A percentile compares a stretch with the other conserved stretches of the same genome.
These are phyloP conservation scores for Neopestalotiopsis clavispora DNA, from an alignment of 2,329 filamentous ascomycete species.

Conservation along the genomic window DNA sequence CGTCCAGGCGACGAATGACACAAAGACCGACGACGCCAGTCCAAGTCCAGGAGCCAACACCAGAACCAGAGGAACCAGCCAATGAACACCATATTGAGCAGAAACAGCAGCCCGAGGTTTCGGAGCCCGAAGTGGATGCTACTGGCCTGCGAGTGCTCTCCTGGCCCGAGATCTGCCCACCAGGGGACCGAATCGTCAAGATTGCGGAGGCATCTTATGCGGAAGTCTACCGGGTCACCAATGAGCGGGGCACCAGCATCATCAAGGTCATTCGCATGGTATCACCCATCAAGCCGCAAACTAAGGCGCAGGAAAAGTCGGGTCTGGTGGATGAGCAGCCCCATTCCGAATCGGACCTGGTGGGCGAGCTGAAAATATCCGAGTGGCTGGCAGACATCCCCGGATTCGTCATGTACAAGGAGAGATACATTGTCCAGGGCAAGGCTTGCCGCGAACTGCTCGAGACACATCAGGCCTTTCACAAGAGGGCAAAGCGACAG, in stretches of 20 bases:
- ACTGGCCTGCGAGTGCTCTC: conserved; percentile 47
- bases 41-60: conserved; percentile 19
- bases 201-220: conserved; percentile 72
- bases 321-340: conserved; percentile 65
- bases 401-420: conserved; percentile 70
- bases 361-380: conserved; percentile 66
- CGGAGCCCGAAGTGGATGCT: conserved; percentile 20
- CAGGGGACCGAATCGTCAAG: conserved; percentile 60
- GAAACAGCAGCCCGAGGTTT: conserved; percentile 18
- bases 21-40: conserved; percentile 19
- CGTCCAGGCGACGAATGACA: not conserved
- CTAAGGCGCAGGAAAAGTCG: conserved; percentile 57
- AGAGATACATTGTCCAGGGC: conserved; percentile 64
- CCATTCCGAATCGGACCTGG: conserved; percentile 57
- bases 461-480: conserved; percentile 64
- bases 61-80: conserved; percentile 17
- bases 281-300: conserved; percentile 62
- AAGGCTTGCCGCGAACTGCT: conserved; percentile 57
- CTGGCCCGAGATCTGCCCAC: conserved; percentile 63
- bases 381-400: conserved; percentile 68
- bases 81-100: conserved; percentile 15
- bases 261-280: conserved; percentile 67
- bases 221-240: conserved; percentile 68
- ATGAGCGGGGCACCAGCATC: conserved; percentile 64
- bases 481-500: conserved; percentile 56